Conservation (phyloP, 129 eudicot genomes). For the Centrapalus pauciflorus region DNA sequence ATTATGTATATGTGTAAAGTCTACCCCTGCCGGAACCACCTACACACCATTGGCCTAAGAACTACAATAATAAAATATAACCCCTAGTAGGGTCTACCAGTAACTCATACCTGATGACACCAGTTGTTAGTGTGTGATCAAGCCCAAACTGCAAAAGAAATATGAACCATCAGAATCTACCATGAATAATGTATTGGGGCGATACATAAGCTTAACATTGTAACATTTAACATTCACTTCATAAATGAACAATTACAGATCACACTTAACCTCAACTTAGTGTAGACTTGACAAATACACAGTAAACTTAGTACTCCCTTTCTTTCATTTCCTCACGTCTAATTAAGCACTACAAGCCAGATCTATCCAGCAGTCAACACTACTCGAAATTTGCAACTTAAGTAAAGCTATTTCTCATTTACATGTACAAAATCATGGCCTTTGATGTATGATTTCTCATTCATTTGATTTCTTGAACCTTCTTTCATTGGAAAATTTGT, state of each 20-base stretch:
- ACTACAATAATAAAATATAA: slow-evolving; percentile 3
- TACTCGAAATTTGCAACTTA: slow-evolving; percentile 4
- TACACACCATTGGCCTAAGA: too few species aligned
- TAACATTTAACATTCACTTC: slow-evolving; percentile 6
- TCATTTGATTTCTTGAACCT: neutral
- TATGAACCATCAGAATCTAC: slow-evolving; percentile 6
- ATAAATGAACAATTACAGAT: slow-evolving; percentile 3
- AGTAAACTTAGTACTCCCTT: too few species aligned
- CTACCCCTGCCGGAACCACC: too few species aligned
- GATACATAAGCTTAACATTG: neutral
- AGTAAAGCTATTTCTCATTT: slow-evolving; percentile 1
- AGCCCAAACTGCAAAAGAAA: slow-evolving; percentile 84
- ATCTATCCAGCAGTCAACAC: neutral
- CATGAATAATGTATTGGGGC: neutral
- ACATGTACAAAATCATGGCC: neutral
- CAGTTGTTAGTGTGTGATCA: slow-evolving; percentile 98
- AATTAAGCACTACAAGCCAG: neutral
- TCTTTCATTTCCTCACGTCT: neutral
- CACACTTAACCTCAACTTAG: slow-evolving; percentile 4
- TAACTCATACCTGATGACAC: slow-evolving; percentile 79
- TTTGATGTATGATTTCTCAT: slow-evolving; percentile 6
- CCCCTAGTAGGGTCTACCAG: neutral
- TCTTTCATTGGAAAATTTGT: slow-evolving; percentile 1
- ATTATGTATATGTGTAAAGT: too few species aligned
- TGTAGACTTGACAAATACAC: neutral